Percentiles rank a stretch among this genome's conserved stretches.
Conservation (phyloP, 768 basidiomycete genomes). For the Pisolithus sp. region DNA sequence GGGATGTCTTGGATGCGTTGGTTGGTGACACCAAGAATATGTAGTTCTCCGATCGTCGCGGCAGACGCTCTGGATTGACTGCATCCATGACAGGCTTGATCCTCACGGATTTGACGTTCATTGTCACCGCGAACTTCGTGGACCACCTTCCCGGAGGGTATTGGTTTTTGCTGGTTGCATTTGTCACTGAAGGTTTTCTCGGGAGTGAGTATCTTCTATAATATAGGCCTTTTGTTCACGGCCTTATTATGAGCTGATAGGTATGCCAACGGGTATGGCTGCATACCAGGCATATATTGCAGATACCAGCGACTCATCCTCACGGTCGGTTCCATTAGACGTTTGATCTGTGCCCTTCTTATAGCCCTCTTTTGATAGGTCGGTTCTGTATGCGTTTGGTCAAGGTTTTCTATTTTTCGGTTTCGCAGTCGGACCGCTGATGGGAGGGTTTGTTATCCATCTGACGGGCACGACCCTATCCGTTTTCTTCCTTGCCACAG, state of each 20-base stretch:
- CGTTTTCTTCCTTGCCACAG: constrained; percentile 64
- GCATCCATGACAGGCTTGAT: constrained; percentile 57
- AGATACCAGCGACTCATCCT: constrained; percentile 52
- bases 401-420: constrained; percentile 68
- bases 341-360: neutral
- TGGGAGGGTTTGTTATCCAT: constrained; percentile 62
- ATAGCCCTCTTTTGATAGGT: constrained; percentile 32
- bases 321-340: constrained; percentile 37
- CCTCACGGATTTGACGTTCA: constrained; percentile 56
- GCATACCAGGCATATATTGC: constrained; percentile 61
- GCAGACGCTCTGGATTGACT: constrained; percentile 60
- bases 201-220: constrained; percentile 48
- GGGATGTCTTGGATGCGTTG: neutral
- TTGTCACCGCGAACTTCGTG: constrained; percentile 56
- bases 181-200: constrained; percentile 58
- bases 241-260: constrained; percentile 26
- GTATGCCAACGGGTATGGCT: constrained; percentile 43
- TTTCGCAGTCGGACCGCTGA: constrained; percentile 68
- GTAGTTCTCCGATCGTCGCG: constrained; percentile 72
- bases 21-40: neutral
- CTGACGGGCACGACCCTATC: constrained; percentile 48
- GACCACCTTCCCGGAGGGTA: constrained; percentile 71
- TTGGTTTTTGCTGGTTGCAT: constrained; percentile 66
- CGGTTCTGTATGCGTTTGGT: constrained; percentile 56
- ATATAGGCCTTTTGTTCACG: neutral